Conservation (phyloP, 768 basidiomycete genomes). For the Termitomyces sp. region DNA sequence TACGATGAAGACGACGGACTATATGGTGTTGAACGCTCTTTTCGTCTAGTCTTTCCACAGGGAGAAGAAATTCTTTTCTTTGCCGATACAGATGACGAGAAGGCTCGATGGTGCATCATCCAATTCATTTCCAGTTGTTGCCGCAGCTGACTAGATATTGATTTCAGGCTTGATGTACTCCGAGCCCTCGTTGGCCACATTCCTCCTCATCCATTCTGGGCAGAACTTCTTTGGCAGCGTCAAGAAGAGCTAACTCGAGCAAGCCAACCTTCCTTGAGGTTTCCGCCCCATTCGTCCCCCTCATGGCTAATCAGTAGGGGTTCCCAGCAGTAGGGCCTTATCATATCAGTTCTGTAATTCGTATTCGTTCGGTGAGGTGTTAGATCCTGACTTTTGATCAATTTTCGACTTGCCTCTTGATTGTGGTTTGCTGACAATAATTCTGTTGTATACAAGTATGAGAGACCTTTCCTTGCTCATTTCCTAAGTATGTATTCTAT, state of each 20-base stretch:
- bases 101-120: slow-evolving; percentile 68
- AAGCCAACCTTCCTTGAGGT: slow-evolving; percentile 4
- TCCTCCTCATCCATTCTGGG: slow-evolving; percentile 91
- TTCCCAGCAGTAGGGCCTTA: slow-evolving; percentile 10
- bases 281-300: slow-evolving; percentile 9
- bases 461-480: neutral
- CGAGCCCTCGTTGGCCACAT: slow-evolving; percentile 83
- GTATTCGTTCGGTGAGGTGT: neutral
- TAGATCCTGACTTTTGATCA: neutral
- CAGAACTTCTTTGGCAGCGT: slow-evolving; percentile 83
- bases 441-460: slow-evolving; percentile 1
- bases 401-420: neutral
- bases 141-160: neutral
- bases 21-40: slow-evolving; percentile 75
- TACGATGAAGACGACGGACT: slow-evolving; percentile 58
- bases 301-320: slow-evolving; percentile 17
- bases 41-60: slow-evolving; percentile 75
- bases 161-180: slow-evolving; percentile 75
- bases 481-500: neutral
- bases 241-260: slow-evolving; percentile 42
- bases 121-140: neutral
- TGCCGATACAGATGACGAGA: slow-evolving; percentile 87
- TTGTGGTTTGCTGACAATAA: neutral
- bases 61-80: slow-evolving; percentile 84
- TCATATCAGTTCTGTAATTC: neutral